Base-by-base conservation (phyloP, 768 basidiomycete species). In the Pisolithus microcarpus region DNA sequence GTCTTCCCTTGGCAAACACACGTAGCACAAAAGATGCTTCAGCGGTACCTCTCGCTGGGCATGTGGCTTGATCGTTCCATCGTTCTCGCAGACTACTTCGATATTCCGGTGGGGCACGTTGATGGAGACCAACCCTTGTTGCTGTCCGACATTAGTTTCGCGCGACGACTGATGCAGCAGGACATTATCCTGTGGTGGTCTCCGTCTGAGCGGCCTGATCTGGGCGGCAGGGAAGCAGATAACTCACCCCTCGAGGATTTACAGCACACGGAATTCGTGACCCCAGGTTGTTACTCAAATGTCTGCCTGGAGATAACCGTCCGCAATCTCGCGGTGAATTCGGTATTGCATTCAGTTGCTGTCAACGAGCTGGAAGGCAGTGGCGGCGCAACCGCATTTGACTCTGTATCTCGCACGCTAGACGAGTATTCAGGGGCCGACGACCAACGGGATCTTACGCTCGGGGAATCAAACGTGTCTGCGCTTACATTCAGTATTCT, bases 131-230 rank as follows among this genome's bases (percentile, higher is more conserved):
- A 89, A 40, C 85, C 91, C 1, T 72, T 97, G n/a, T 75, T 86
- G 58, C 72, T 95, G 44, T 82, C 92, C 1, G 96, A 99, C 58
- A 75, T 99, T 56, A 86, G 82, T 56, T 96, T 97, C 59, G 90
- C 96, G 2, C 83, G 95, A 38, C 81, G 89, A 38, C 70, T 98
- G 48, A 72, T 85, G 28, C 82, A 85, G 43, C 91, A 97, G 55
- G 96, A 98, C 60, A 82, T 90, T 61, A 74, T 97, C 3, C 73
- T 99, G 3, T 99, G 96, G 96, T 99, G 96, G 96, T 95, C 96
- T 8, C 78, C 86, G 2, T 81, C 85, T 4, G 82, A 90, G 28
- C 79, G 79, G 18, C 94, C 96, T 3, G 96, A 99, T 69, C 75
- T 98, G 0, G 96, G 96, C 31, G 96, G 96, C 4, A 78, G 85